These are phyloP conservation scores for Coemansia sp. DNA, from an alignment of 192 early-diverging fungal genomes.

Conservation along the genomic window DNA sequence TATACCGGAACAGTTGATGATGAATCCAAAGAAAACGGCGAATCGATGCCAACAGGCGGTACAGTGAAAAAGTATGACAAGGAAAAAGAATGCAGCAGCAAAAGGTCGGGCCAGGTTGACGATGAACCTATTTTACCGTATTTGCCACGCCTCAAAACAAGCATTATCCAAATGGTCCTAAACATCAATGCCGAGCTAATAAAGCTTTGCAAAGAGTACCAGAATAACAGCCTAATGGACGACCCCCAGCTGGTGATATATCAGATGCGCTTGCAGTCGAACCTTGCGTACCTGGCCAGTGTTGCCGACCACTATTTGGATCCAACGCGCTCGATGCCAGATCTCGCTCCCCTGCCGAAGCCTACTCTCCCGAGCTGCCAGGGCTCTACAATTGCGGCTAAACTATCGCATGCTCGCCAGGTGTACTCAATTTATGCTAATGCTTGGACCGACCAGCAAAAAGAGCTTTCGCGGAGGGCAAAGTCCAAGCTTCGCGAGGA, in stretches of 20 bases:
- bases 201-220: slow-evolving; percentile 60
- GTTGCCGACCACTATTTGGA: slow-evolving; percentile 60
- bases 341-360: slow-evolving; percentile 43
- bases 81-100: slow-evolving; percentile 10
- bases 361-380: slow-evolving; percentile 28
- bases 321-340: slow-evolving; percentile 39
- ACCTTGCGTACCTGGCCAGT: slow-evolving; percentile 64
- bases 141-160: slow-evolving; percentile 52
- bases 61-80: slow-evolving; percentile 1
- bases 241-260: slow-evolving; percentile 59
- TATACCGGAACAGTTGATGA: not conserved
- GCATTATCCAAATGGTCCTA: slow-evolving; percentile 58
- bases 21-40: not conserved
- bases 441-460: slow-evolving; percentile 40
- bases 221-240: slow-evolving; percentile 61
- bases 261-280: slow-evolving; percentile 65
- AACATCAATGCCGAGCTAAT: slow-evolving; percentile 65
- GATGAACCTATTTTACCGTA: slow-evolving; percentile 44
- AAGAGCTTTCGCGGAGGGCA: slow-evolving; percentile 43
- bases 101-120: slow-evolving; percentile 12
- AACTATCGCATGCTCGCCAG: slow-evolving; percentile 38
- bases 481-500: slow-evolving; percentile 21
- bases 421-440: slow-evolving; percentile 40
- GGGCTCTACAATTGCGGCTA: slow-evolving; percentile 32
- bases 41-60: not conserved